These are phyloP conservation scores for Botrytis elliptica DNA, from an alignment of 2,329 filamentous ascomycete species.

Conservation along the genomic window DNA sequence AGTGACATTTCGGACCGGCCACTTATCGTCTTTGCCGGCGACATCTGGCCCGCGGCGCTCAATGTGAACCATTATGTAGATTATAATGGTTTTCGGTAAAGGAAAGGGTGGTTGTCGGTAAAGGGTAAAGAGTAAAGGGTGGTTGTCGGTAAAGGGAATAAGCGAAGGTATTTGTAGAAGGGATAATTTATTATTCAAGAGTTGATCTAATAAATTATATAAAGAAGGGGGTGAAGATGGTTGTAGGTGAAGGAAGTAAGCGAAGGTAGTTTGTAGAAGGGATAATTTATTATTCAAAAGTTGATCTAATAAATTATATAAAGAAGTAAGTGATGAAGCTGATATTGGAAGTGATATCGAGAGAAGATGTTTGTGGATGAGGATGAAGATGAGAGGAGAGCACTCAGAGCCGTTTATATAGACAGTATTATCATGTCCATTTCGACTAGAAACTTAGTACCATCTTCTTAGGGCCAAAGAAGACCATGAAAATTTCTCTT, in stretches of 20 bases:
- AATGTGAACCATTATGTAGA: background rate
- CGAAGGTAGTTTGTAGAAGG: background rate
- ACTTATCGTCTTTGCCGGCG: background rate
- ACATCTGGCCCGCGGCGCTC: fast-evolving
- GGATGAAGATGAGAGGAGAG: too few species aligned
- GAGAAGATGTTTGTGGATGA: too few species aligned
- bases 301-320: background rate
- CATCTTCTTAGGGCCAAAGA: background rate
- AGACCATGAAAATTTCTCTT: background rate
- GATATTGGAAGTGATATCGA: background rate
- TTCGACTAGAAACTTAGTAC: background rate
- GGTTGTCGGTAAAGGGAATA: background rate
- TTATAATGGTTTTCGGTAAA: background rate
- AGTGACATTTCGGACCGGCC: background rate
- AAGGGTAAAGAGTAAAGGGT: too few species aligned
- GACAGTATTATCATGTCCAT: background rate
- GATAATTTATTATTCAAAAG: background rate
- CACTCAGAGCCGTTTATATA: background rate
- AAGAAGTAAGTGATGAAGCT: background rate
- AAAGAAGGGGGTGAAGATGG: too few species aligned
- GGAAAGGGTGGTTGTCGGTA: too few species aligned
- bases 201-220: background rate
- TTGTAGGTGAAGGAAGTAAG: background rate
- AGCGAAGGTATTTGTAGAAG: background rate
- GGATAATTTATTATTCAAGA: background rate